Percentiles rank a stretch among this genome's conserved stretches.
Evolutionary conservation across 208 protist species (phyloP).

Genomic region (Trypanosoma melophagium): DNA sequence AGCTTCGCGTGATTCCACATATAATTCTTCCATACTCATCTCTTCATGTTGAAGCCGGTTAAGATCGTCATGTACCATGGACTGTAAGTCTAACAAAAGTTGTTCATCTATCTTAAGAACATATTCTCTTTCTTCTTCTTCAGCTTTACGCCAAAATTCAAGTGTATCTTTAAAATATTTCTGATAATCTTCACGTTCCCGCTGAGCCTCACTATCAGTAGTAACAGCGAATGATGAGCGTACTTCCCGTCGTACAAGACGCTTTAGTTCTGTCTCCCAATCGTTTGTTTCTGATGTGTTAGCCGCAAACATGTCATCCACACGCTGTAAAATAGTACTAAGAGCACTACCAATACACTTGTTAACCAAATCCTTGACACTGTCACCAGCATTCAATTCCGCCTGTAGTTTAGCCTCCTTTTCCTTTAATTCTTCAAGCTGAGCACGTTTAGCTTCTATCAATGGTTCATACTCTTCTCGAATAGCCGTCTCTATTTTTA

Average conservation of each 20-base stretch:
- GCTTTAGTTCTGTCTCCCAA: slow-evolving; percentile 57
- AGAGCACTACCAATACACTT: slow-evolving; percentile 56
- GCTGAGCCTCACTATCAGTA: slow-evolving; percentile 56
- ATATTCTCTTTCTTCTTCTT: slow-evolving; percentile 58
- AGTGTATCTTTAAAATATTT: slow-evolving; percentile 69
- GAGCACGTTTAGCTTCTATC: slow-evolving; percentile 36
- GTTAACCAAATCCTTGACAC: slow-evolving; percentile 41
- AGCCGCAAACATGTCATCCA: slow-evolving; percentile 55
- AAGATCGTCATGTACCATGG: slow-evolving; percentile 69
- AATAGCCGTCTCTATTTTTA: slow-evolving; percentile 46
- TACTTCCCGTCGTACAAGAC: slow-evolving; percentile 67
- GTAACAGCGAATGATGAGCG: slow-evolving; percentile 65
- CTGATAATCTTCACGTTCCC: slow-evolving; percentile 56
- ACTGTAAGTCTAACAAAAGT: slow-evolving; percentile 63
- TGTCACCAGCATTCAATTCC: slow-evolving; percentile 43
- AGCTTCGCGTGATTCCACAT: slow-evolving; percentile 62
- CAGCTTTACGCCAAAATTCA: slow-evolving; percentile 67
- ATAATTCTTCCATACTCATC: slow-evolving; percentile 72
- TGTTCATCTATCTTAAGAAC: slow-evolving; percentile 80
- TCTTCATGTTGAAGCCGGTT: slow-evolving; percentile 64
- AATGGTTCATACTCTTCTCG: slow-evolving; percentile 50
- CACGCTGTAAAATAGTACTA: slow-evolving; percentile 44
- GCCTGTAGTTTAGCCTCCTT: slow-evolving; percentile 54
- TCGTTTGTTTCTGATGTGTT: slow-evolving; percentile 26
- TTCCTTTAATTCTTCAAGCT: slow-evolving; percentile 39